Evolutionary conservation across 1,139 yeast species (phyloP).

Genomic region (Magnusiomyces paraingens): DNA sequence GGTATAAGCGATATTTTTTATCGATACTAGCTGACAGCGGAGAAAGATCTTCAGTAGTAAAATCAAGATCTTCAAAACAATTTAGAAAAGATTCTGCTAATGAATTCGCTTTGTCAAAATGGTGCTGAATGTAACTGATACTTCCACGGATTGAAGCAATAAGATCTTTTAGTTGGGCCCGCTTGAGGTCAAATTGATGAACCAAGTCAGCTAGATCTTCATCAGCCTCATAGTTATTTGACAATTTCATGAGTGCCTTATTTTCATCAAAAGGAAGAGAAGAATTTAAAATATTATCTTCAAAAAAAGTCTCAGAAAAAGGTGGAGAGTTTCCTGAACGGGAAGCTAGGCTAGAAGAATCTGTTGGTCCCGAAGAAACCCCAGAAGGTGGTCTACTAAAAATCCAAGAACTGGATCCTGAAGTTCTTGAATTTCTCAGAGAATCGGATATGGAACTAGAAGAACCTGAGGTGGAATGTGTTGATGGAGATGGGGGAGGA

Average conservation of each 20-base stretch:
- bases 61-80: not conserved
- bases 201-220: conserved; percentile 20
- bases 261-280: conserved; percentile 10
- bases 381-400: too few relatives aligned
- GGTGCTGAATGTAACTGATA: conserved; percentile 20
- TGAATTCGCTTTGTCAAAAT: conserved; percentile 18
- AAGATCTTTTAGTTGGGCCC: conserved; percentile 19
- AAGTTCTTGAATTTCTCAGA: too few relatives aligned
- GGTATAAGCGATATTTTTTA: conserved; percentile 18
- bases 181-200: conserved; percentile 20
- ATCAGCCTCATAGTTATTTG: conserved; percentile 22
- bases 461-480: not conserved
- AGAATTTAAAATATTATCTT: not conserved
- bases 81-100: too few relatives aligned
- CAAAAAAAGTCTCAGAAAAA: not conserved
- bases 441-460: not conserved
- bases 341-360: not conserved
- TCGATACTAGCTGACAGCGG: not conserved
- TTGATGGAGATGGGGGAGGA: too few relatives aligned
- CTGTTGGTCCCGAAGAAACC: too few relatives aligned
- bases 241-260: conserved; percentile 16
- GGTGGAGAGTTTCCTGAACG: not conserved
- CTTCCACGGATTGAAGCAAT: conserved; percentile 22
- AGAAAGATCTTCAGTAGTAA: too few relatives aligned
- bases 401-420: too few relatives aligned